Evolutionary conservation across 352 stramenopile species (phyloP).

Genomic region (Globisporangium paddicum): DNA sequence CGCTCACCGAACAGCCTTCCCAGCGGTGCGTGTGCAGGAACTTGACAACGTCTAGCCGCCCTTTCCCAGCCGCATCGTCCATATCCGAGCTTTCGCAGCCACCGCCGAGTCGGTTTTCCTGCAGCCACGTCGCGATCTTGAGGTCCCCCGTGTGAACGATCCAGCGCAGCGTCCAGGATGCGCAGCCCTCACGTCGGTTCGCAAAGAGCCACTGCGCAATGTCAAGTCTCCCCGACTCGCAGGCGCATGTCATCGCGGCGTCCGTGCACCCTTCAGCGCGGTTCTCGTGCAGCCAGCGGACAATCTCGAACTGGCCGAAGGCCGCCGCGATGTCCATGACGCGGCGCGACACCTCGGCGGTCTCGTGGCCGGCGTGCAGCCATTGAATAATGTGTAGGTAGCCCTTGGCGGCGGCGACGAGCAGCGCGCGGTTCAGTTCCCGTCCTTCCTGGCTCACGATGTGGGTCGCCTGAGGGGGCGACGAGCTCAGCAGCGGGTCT

Average conservation of each 20-base stretch:
- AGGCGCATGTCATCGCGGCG: slow-evolving; percentile 14
- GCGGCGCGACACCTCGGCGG: slow-evolving; percentile 2
- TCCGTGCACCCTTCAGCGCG: slow-evolving; percentile 13
- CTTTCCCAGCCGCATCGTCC: slow-evolving; percentile 23
- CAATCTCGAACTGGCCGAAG: slow-evolving; percentile 20
- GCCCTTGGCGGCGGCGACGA: slow-evolving; percentile 12
- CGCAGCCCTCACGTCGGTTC: slow-evolving; percentile 13
- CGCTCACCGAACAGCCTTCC: slow-evolving; percentile 15
- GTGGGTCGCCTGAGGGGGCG: slow-evolving; percentile 3
- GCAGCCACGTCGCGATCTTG: slow-evolving; percentile 8
- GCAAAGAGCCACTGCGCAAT: slow-evolving; percentile 20
- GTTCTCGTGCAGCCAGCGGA: slow-evolving; percentile 23
- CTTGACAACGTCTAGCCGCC: slow-evolving; percentile 19
- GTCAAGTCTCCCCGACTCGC: slow-evolving; percentile 16
- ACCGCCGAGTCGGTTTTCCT: slow-evolving; percentile 2
- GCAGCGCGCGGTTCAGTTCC: slow-evolving; percentile 15
- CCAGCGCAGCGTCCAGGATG: slow-evolving; percentile 14
- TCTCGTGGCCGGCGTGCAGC: slow-evolving; percentile 15
- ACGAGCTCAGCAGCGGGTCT: background rate
- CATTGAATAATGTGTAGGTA: slow-evolving; percentile 19
- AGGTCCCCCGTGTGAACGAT: slow-evolving; percentile 11
- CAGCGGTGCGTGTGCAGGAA: slow-evolving; percentile 16
- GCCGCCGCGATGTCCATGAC: slow-evolving; percentile 32
- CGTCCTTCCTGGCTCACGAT: slow-evolving; percentile 4
- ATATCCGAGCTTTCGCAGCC: slow-evolving; percentile 12